Percentiles rank a stretch among this genome's conserved stretches.
phyloP scores from a whole-genome alignment of 768 basidiomycete genomes.

The Mrakia frigida region DNA sequence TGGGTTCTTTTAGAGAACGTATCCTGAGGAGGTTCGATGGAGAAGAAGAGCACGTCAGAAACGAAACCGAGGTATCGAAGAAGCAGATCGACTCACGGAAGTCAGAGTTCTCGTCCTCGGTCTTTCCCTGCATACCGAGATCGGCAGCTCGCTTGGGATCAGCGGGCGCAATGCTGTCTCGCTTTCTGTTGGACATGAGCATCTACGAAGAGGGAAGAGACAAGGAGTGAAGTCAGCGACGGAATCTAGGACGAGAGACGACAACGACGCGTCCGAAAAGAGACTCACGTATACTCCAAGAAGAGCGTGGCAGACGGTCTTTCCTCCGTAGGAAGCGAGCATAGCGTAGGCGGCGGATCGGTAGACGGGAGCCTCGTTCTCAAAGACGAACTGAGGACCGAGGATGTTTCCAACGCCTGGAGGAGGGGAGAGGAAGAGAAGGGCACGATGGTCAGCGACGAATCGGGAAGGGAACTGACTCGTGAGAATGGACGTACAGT shows the following conservation, averaged over 20 bases:
- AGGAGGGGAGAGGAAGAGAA: background rate
- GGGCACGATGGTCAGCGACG: background rate
- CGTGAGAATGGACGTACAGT: constrained; percentile 34
- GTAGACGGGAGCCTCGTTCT: constrained; percentile 41
- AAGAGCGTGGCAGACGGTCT: constrained; percentile 38
- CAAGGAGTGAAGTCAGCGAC: background rate
- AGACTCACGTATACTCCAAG: constrained; percentile 36
- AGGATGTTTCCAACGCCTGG: constrained; percentile 37
- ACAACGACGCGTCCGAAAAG: background rate
- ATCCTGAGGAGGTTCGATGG: background rate
- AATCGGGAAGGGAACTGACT: background rate
- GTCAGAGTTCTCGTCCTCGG: constrained; percentile 41
- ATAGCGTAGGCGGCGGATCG: constrained; percentile 40
- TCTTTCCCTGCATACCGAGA: constrained; percentile 43
- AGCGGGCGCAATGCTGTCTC: constrained; percentile 40
- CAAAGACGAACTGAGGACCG: constrained; percentile 39
- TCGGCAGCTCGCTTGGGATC: constrained; percentile 41
- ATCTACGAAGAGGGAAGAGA: constrained; percentile 31
- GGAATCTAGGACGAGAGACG: background rate
- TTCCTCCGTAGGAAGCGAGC: constrained; percentile 40
- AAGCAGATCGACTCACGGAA: constrained; percentile 35
- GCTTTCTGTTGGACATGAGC: constrained; percentile 40
- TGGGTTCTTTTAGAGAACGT: constrained; percentile 19
- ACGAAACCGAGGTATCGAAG: too few relatives aligned
- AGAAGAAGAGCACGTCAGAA: too few relatives aligned